Evolutionary conservation across 805 yeast genomes (phyloP), one percentile per base, ranked within the genome.

Genomic region (Kuraishia molischiana): DNA sequence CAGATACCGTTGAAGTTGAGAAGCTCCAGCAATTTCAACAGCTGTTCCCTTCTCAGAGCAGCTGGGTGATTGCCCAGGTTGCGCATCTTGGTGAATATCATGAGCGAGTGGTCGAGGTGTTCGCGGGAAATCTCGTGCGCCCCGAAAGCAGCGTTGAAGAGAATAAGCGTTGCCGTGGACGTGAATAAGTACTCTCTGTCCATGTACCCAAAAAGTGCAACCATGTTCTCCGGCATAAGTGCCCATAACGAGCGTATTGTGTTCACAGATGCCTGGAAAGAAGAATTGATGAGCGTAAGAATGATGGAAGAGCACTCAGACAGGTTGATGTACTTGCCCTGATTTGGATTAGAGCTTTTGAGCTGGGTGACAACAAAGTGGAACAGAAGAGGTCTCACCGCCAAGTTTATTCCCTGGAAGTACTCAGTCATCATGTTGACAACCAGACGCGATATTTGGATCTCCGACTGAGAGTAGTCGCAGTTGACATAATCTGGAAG

Each of bases 131-230:
- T 85, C 19, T 80, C 85, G 51, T 82, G 85, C 5, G 82, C 80
- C 5, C 94, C 94, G 59, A 83, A 83, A 0, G 92, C 79, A 1
- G 86, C 79, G 52, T 79, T 83, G 54, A 81, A 82, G 31, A 83
- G 61, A 13, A 82, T 74, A 34, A 82, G 58, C 0, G 92, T 82
- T 4, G 84, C 81, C 3, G 89, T 77, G 0, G 89, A 74, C 0
- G 87, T 82, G 54, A 81, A 83, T 19, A 83, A 60, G 51, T 83
- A 83, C 50, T 83, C 94, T 48, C 94, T 66, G 52, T 83, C 94
- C 90, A 83, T 82, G 65, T 85, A 83, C 2, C 94, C 92, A 59
- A 83, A 83, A 32, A 82, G 56, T 1, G 94, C 90, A n/a, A 83
- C 79, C 86, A 80, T 79, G 45, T 80, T 81, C 40, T 79, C 83